Percentiles rank a stretch among this genome's conserved stretches.
These are phyloP conservation scores for Phytophthora kernoviae DNA, from an alignment of 352 stramenopile species.

Conservation along the genomic window DNA sequence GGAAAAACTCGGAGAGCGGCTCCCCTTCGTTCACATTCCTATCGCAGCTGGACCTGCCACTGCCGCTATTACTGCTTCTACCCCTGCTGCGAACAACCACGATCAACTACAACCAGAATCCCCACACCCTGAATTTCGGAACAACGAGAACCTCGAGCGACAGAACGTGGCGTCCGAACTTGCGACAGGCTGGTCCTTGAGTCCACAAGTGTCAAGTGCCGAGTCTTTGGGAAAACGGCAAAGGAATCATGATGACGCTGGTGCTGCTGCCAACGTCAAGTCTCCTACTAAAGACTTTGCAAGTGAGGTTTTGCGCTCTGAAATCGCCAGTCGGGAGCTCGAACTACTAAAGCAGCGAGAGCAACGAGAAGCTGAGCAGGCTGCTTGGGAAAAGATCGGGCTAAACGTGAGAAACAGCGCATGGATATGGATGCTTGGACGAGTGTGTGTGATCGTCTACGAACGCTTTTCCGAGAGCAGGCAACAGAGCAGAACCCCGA, in stretches of 20 bases:
- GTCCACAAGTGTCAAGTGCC: conserved; percentile 6
- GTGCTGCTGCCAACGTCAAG: background rate
- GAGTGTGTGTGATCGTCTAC: conserved; percentile 40
- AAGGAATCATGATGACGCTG: conserved; percentile 6
- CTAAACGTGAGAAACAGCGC: conserved; percentile 30
- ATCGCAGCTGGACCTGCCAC: background rate
- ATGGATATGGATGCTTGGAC: conserved; percentile 44
- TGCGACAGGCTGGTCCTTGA: conserved; percentile 5
- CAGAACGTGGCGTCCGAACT: conserved; percentile 14
- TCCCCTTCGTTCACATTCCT: conserved; percentile 7
- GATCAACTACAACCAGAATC: conserved; percentile 1
- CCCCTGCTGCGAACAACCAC: background rate
- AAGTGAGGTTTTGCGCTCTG: conserved; percentile 16
- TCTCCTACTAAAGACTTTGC: conserved; percentile 1
- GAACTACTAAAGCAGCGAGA: conserved; percentile 34
- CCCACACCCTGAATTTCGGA: conserved; percentile 12
- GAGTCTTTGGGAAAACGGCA: conserved; percentile 17
- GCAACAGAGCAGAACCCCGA: conserved; percentile 25
- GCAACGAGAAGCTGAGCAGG: conserved; percentile 33
- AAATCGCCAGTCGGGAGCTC: conserved; percentile 39
- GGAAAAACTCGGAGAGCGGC: conserved; percentile 19
- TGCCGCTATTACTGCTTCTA: background rate
- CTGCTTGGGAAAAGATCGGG: conserved; percentile 39
- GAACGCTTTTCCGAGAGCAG: conserved; percentile 35
- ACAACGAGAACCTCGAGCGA: conserved; percentile 15